Base-by-base conservation (phyloP, 192 early-diverging fungal genomes). In the Coemansia sp. region DNA sequence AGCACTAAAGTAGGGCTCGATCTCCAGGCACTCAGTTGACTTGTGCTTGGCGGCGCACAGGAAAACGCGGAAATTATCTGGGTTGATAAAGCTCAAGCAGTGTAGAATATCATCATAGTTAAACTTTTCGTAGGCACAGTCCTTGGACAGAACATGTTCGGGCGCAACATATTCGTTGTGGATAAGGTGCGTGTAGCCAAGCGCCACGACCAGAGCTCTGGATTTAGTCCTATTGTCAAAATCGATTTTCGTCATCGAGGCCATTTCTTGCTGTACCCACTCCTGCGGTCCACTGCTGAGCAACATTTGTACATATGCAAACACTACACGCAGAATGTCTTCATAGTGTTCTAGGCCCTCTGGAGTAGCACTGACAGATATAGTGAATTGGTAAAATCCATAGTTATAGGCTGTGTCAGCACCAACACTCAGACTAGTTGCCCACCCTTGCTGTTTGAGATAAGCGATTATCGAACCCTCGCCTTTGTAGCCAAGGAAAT, bases 401-500 rank as follows among this genome's bases (percentile, higher is more conserved):
- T 68, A 33, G 33, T 37, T 19, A 55, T 69, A 64, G 7, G 17
- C 16, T 0, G 59, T 35, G 6, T 26, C 2, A 0, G 13, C 6
- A n/a, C 62, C 28, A 3, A 44, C 62, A 39, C 26, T 14, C 23
- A 72, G 32, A 42, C 17, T 14, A 0, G 90, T 87, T 7, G 92
- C 93, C 95, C 95, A 97, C 3, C 92, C 91, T 28, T 90, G 86
- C 47, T 90, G 85, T 70, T 94, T 95, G 32, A 97, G 75, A 38
- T 92, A 76, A 1, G 91, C 88, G 11, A 94, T 72, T 62, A 98
- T 80, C 1, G 95, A 96, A 3, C 97, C 97, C 14, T 75, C 70
- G 26, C 89, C 89, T 63, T 96, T 92, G 70, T 92, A 88, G 0
- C 90, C 91, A 69, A 98, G 86, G n/a, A 97, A 76, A 60, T 91